Conservation (phyloP, 495 filamentous ascomycete species). For the Parmelia sp. region DNA sequence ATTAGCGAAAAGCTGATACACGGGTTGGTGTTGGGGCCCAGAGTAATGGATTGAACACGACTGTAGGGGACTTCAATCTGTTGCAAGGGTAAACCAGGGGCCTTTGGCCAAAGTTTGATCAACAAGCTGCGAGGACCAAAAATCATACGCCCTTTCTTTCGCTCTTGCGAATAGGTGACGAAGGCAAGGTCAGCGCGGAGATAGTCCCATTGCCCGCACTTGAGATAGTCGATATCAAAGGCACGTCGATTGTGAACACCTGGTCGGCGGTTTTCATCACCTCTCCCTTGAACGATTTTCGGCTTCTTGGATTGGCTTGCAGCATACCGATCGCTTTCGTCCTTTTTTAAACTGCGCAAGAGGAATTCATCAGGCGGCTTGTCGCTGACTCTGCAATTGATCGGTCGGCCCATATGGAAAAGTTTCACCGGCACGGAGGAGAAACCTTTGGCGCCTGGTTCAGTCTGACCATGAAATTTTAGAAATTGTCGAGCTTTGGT, state of each 20-base stretch:
- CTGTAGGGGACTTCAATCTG: slow-evolving; percentile 37
- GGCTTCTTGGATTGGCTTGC: slow-evolving; percentile 17
- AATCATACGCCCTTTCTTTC: slow-evolving; percentile 30
- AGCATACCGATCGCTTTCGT: slow-evolving; percentile 20
- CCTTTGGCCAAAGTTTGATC: slow-evolving; percentile 24
- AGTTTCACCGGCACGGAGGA: slow-evolving; percentile 30
- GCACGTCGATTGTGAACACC: slow-evolving; percentile 1
- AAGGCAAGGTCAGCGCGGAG: slow-evolving; percentile 36
- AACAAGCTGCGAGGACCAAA: slow-evolving; percentile 39
- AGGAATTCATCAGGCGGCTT: slow-evolving; percentile 33
- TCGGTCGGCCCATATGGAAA: slow-evolving; percentile 29
- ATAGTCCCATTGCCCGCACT: slow-evolving; percentile 49
- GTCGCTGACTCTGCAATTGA: slow-evolving; percentile 42
- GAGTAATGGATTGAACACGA: slow-evolving; percentile 34
- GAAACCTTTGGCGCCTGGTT: slow-evolving; percentile 15
- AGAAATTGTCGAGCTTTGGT: slow-evolving; percentile 35
- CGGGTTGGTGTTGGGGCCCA: slow-evolving; percentile 27
- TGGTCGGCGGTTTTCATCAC: not conserved
- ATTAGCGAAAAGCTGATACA: slow-evolving; percentile 34
- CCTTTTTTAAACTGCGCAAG: slow-evolving; percentile 37
- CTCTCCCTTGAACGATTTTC: slow-evolving; percentile 7
- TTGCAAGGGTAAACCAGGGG: not conserved
- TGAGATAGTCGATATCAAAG: slow-evolving; percentile 26
- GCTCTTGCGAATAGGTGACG: slow-evolving; percentile 38
- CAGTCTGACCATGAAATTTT: slow-evolving; percentile 27